Evolutionary conservation across 805 yeast species (phyloP).

Genomic region (Deakozyma indianensis): DNA sequence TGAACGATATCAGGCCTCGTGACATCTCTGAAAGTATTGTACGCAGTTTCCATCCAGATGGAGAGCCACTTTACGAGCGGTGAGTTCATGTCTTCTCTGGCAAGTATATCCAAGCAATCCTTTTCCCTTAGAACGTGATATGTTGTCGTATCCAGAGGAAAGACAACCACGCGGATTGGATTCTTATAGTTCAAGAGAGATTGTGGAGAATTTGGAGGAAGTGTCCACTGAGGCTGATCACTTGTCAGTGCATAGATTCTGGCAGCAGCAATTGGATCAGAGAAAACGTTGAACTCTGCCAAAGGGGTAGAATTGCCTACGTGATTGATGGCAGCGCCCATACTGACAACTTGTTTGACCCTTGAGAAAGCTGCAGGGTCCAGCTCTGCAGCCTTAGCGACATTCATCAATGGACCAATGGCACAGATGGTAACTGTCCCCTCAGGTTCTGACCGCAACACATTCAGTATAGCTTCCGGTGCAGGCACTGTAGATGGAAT

Average conservation of each 20-base stretch:
- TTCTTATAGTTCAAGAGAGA: slow-evolving; percentile 4
- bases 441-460: slow-evolving; percentile 21
- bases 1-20: slow-evolving; percentile 8
- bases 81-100: slow-evolving; percentile 10
- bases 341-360: slow-evolving; percentile 22
- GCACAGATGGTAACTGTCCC: slow-evolving; percentile 24
- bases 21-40: slow-evolving; percentile 10
- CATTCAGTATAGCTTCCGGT: slow-evolving; percentile 22
- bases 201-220: slow-evolving; percentile 16
- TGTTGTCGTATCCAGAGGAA: slow-evolving; percentile 26
- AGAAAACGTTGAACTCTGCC: slow-evolving; percentile 28
- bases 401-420: slow-evolving; percentile 27
- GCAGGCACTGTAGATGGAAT: slow-evolving; percentile 16
- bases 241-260: slow-evolving; percentile 22
- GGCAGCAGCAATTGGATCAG: slow-evolving; percentile 28
- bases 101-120: slow-evolving; percentile 11
- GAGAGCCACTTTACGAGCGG: slow-evolving; percentile 23
- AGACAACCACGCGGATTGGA: slow-evolving; percentile 19
- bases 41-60: slow-evolving; percentile 20
- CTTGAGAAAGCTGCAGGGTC: slow-evolving; percentile 24
- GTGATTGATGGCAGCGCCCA: slow-evolving; percentile 25
- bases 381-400: slow-evolving; percentile 26
- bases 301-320: slow-evolving; percentile 28
- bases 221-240: slow-evolving; percentile 14
- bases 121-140: slow-evolving; percentile 15